Conservation (phyloP, 2,329 filamentous ascomycete species). For the Colletotrichum magnum region DNA sequence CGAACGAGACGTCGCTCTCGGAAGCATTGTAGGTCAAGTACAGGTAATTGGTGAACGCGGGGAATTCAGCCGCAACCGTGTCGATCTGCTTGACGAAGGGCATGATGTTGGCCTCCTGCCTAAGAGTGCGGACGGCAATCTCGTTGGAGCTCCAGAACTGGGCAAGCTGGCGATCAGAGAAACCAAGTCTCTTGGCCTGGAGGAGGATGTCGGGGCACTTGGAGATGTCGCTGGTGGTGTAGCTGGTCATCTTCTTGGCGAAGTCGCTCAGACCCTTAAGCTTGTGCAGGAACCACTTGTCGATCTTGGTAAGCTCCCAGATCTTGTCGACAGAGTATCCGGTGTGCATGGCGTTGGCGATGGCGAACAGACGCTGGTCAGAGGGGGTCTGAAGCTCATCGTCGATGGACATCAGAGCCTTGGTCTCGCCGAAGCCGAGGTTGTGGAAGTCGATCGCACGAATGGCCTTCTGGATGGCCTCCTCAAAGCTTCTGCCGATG, state of each 20-base stretch:
- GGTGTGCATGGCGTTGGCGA: conserved; percentile 96
- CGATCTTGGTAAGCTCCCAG: conserved; percentile 98
- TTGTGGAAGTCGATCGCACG: conserved; percentile 96
- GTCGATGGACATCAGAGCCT: conserved; percentile 94
- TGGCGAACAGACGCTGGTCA: conserved; percentile 96
- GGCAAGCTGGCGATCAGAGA: conserved; percentile 93
- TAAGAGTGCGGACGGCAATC: conserved; percentile 85
- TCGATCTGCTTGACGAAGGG: conserved; percentile 98
- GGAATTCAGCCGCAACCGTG: conserved; percentile 97
- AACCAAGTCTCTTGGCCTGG: conserved; percentile 93
- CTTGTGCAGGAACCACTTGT: conserved; percentile 97
- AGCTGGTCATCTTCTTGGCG: conserved; percentile 81
- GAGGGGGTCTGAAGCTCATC: conserved; percentile 97
- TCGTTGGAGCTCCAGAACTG: conserved; percentile 97
- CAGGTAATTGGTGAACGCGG: conserved; percentile 93
- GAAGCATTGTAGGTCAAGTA: conserved; percentile 96
- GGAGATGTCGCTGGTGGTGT: conserved; percentile 74
- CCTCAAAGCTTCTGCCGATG: conserved; percentile 96
- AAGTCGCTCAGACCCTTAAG: conserved; percentile 94
- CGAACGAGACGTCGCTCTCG: conserved; percentile 86
- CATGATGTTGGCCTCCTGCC: conserved; percentile 87
- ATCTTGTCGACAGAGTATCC: conserved; percentile 97
- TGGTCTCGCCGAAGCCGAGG: conserved; percentile 92
- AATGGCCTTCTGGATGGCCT: conserved; percentile 98
- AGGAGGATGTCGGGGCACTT: conserved; percentile 77